phyloP scores from a whole-genome alignment of 345 rosid species.

The Citrus unshiu region DNA sequence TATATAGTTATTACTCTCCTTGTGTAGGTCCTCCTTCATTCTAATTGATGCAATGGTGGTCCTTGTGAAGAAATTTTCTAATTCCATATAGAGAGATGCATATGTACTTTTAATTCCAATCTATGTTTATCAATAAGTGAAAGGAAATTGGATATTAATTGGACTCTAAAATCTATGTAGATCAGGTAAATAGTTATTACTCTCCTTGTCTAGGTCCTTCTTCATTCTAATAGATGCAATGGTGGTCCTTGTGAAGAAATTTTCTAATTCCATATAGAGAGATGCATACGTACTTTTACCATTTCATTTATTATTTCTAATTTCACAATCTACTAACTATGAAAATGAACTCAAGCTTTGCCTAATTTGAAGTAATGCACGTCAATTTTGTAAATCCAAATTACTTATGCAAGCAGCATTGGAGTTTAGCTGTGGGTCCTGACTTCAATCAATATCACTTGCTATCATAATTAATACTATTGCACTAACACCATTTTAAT shows the following conservation, averaged over 20 bases:
- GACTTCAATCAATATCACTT: conserved; percentile 1
- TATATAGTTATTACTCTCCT: neutral
- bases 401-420: neutral
- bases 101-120: neutral
- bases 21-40: neutral
- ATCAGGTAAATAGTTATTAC: neutral
- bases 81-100: neutral
- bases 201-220: neutral
- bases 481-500: neutral
- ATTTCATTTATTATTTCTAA: neutral
- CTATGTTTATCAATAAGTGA: neutral
- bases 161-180: neutral
- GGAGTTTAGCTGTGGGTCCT: neutral
- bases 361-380: neutral
- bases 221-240: neutral
- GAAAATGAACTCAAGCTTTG: neutral
- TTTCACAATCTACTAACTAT: neutral
- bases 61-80: neutral
- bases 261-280: neutral
- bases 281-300: neutral
- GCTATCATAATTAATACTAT: neutral
- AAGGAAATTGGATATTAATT: neutral
- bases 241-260: neutral
- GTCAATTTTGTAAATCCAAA: neutral
- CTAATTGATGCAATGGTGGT: neutral